phyloP scores from a whole-genome alignment of 371 early-diverging fungal species.

The Umbelopsis sp. region DNA sequence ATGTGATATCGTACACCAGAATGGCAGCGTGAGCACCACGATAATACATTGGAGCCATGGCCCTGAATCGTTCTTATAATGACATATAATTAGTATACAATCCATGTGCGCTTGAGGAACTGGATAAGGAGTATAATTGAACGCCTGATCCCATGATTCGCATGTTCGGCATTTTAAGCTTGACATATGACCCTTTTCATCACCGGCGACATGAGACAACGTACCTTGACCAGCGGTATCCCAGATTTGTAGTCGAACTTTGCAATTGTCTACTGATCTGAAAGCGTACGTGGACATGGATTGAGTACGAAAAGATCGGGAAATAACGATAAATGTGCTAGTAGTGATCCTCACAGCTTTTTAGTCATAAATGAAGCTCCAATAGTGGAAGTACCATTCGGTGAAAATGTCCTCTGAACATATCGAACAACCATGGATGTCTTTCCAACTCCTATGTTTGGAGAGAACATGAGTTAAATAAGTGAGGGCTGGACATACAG shows the following conservation, averaged over 20 bases:
- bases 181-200: constrained; percentile 15
- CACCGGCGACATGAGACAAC: background rate
- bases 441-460: constrained; percentile 74
- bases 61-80: constrained; percentile 60
- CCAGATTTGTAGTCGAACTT: constrained; percentile 73
- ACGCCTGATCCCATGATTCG: constrained; percentile 4
- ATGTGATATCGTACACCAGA: constrained; percentile 68
- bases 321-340: background rate
- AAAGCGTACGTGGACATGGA: background rate
- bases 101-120: background rate
- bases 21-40: constrained; percentile 76
- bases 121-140: background rate
- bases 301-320: background rate
- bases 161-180: constrained; percentile 16
- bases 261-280: constrained; percentile 69
- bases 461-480: constrained; percentile 9
- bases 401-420: constrained; percentile 77
- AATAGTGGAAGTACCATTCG: constrained; percentile 80
- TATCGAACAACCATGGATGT: constrained; percentile 84
- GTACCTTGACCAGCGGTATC: constrained; percentile 73
- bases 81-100: background rate
- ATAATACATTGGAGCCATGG: constrained; percentile 82
- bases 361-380: constrained; percentile 84
- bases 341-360: constrained; percentile 59
- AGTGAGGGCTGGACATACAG: background rate